Base-by-base conservation (phyloP, 1,284 basidiomycete species). In the Coniferiporia sulphurascens region DNA sequence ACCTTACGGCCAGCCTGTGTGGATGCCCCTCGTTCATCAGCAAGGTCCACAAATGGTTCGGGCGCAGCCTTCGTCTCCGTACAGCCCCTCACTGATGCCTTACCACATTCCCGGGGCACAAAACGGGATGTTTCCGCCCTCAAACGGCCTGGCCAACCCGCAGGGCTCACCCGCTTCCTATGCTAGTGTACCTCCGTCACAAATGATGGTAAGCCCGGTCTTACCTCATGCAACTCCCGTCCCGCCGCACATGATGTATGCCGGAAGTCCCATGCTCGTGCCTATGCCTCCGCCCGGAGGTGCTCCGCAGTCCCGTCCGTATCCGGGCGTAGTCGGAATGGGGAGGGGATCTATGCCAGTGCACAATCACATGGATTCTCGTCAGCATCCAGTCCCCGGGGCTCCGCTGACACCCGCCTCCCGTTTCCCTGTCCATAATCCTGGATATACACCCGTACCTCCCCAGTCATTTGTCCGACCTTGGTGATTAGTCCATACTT, bases 221-320 rank as follows among this genome's bases (percentile, higher is more conserved):
- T 76, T 89, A 74, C 71, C 80, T 43, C 83, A 83, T 68, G 78
- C 83, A 19, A 62, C 69, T 21, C 55, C 69, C 6, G 74, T 71
- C 34, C 72, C 79, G 52, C 68, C 72, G 13, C 64, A 56, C 65
- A 71, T 64, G 63, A 83, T 88, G 79, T 90, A 88, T 69, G 73
- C 77, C 5, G 74, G 78, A 38, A 89, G 86, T 66, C 88, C 88
- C 8, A 82, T 84, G 38, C 70, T 89, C 69, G 79, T 89, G 74
- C 86, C 82, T 64, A 73, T 83, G 8, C 73, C 77, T 56, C 58
- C 56, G 21, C 55, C 61, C 15, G 69, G 69, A 57, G 55, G 63
- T 48, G 55, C 64, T 22, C 56, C 68, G 43, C 55, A 53, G 38
- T 51, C 58, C 35, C 59, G 55, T 27, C 36, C 62, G 12, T 60